Conservation (phyloP, 1,139 yeast species). For the Saccharomyces hybrid region DNA sequence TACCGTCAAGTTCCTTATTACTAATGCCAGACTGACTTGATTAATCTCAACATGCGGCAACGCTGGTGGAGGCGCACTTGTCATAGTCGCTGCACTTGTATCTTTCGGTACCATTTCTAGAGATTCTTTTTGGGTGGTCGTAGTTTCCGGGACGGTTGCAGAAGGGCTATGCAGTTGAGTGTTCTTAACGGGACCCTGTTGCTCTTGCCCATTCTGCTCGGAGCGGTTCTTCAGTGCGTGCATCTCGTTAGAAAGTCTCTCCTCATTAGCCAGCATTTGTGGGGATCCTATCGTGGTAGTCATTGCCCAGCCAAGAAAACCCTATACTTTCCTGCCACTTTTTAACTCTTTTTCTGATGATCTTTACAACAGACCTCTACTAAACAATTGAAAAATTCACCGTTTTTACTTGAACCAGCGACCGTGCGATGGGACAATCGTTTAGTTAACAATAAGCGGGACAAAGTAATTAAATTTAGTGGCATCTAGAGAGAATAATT, state of each 20-base stretch:
- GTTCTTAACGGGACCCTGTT: neutral
- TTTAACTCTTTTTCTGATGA: neutral
- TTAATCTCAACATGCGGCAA: conserved; percentile 33
- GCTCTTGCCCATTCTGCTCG: conserved; percentile 1
- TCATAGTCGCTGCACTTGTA: neutral
- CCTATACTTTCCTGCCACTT: neutral
- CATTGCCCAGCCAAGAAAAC: conserved; percentile 4
- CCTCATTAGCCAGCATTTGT: conserved; percentile 5
- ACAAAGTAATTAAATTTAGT: neutral
- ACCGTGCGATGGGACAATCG: conserved; percentile 1
- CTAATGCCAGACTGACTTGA: conserved; percentile 28
- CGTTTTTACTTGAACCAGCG: neutral
- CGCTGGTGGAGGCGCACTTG: conserved; percentile 17
- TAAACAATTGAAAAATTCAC: neutral
- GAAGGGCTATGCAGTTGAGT: conserved; percentile 3
- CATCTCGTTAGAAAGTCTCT: conserved; percentile 1
- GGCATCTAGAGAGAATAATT: neutral
- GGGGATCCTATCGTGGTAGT: conserved; percentile 9
- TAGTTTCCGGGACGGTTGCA: conserved; percentile 1
- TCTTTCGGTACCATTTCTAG: conserved; percentile 1
- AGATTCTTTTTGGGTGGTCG: neutral
- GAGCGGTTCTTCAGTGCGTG: neutral
- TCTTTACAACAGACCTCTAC: neutral
- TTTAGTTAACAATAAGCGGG: neutral
- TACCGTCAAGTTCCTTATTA: conserved; percentile 30